Base-by-base conservation (phyloP, 1,139 yeast species). In the Schizosaccharomyces versatilis region DNA sequence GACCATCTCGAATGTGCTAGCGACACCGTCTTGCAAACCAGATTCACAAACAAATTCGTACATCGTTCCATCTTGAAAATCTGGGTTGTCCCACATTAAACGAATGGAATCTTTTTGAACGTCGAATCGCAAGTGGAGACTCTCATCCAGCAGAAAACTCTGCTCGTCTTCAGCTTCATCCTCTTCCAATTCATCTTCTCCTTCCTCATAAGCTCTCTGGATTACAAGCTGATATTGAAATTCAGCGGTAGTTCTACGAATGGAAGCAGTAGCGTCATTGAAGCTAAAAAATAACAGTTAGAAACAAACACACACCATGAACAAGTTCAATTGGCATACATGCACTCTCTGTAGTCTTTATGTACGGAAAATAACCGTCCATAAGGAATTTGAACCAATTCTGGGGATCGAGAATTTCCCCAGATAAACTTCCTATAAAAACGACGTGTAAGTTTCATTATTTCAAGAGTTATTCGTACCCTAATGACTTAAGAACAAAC, bases 341-440 rank as follows among this genome's bases (percentile, higher is more conserved):
- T 73, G 65, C 95, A 86, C 66, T 90, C 96, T 49, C 80, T 72
- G 38, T 80, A 86, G 2, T 95, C 90, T 65, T 84, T 84, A 12
- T 95, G 72, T 36, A 83, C 74, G 53, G 88, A 71, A 63, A 74
- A 83, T 55, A 90, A 73, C 66, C 80, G 81, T 7, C 97, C 98
- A 1, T 81, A 75, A 1, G 95, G 85, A 54, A 90, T 74, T 63
- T 76, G 73, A 12, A 80, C 79, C 52, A 84, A 69, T 61, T 81
- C 94, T 62, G 80, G 84, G 52, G 78, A 75, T 47, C 52, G 55
- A 10, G 80, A 70, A 15, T 75, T 71, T 19, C 59, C 59, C 41
- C 56, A 56, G 36, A 56, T 55, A 44, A 47, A 53, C 36, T 52
- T 49, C 42, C 52, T 49, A 49, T n/a, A 49, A 10, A 12, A 32